Evolutionary conservation across 331 rosid genomes (phyloP), one percentile per base, ranked within the genome.

Genomic region (Pyracantha coccinea): DNA sequence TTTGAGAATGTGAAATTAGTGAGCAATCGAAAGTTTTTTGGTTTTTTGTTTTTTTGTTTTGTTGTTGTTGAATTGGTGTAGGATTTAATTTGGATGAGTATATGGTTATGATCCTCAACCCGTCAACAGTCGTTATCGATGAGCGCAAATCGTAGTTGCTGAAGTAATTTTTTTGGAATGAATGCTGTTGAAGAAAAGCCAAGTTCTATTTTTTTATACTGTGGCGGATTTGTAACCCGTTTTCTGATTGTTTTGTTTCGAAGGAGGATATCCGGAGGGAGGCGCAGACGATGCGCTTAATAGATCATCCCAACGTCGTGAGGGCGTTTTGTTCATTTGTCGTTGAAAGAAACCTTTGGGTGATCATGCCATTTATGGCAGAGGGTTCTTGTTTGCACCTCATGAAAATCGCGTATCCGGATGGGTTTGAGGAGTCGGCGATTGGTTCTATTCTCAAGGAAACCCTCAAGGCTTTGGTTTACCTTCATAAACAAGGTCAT

Each of bases 381-480:
- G 96, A 95, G 77, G 99, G 99, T 64, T 95, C 99, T 15, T 95
- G 98, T 72, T 77, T 95, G 78, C 99, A 95, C 75, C 94, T 95
- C 50, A 95, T 95, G 94, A 92, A 95, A 79, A 84, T 87, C 24
- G 97, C 99, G 0, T 92, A 92, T 74, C 78, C 97, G 2, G 93
- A 92, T 4, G 99, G 99, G 19, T 90, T 95, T 78, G 97, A 92
- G 77, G 99, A 95, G 80, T 88, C 75, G 16, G 96, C 88, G 19
- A 95, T 95, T 53, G 89, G 92, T 72, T 92, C 97, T 44, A 75
- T 95, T 5, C 80, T 95, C 5, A 95, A 90, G 75, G 99, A 95
- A 68, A 80, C 99, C 16, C 96, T 95, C 7, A 90, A 92, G 85
- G 99, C 99, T 31, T 74, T 95, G 84, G 93, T 84, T 44, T 95